phyloP scores from a whole-genome alignment of 805 yeast species.

The Maudiozyma serrabonitensis region DNA sequence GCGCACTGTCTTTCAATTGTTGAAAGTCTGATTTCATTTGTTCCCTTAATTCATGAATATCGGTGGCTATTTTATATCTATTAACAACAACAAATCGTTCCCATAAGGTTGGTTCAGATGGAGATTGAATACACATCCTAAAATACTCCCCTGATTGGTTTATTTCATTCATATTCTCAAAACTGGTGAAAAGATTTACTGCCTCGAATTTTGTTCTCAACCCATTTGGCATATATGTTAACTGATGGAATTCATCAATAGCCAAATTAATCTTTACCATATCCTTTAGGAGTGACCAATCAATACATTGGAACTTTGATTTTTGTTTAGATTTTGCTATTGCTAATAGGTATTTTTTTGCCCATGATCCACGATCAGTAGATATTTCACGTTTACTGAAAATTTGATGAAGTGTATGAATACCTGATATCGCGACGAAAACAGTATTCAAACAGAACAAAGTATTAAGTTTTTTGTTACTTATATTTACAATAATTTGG shows the following conservation, averaged over 20 bases:
- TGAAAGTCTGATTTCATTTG: slow-evolving; percentile 12
- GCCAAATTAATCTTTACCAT: slow-evolving; percentile 17
- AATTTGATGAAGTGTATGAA: slow-evolving; percentile 37
- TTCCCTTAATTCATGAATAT: slow-evolving; percentile 25
- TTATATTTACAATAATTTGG: slow-evolving; percentile 18
- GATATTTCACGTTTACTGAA: slow-evolving; percentile 25
- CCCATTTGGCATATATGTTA: slow-evolving; percentile 37
- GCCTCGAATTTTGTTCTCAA: slow-evolving; percentile 41
- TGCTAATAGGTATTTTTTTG: slow-evolving; percentile 20
- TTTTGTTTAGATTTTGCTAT: slow-evolving; percentile 12
- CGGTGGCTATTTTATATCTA: slow-evolving; percentile 21
- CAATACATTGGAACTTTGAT: slow-evolving; percentile 6
- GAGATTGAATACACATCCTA: slow-evolving; percentile 45
- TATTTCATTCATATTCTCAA: slow-evolving; percentile 17
- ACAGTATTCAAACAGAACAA: slow-evolving; percentile 35
- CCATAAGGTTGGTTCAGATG: slow-evolving; percentile 40
- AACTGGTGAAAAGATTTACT: slow-evolving; percentile 18
- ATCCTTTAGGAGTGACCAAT: slow-evolving; percentile 15
- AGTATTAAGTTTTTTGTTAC: slow-evolving; percentile 23
- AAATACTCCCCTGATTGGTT: slow-evolving; percentile 25
- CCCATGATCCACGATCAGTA: slow-evolving; percentile 18
- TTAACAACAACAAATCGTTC: slow-evolving; percentile 37
- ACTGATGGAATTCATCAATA: slow-evolving; percentile 16
- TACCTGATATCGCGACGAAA: slow-evolving; percentile 37
- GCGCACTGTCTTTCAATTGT: slow-evolving; percentile 7